These are phyloP conservation scores for Teratosphaeria epicoccoides DNA, from an alignment of 2,329 filamentous ascomycete species.

Conservation along the genomic window DNA sequence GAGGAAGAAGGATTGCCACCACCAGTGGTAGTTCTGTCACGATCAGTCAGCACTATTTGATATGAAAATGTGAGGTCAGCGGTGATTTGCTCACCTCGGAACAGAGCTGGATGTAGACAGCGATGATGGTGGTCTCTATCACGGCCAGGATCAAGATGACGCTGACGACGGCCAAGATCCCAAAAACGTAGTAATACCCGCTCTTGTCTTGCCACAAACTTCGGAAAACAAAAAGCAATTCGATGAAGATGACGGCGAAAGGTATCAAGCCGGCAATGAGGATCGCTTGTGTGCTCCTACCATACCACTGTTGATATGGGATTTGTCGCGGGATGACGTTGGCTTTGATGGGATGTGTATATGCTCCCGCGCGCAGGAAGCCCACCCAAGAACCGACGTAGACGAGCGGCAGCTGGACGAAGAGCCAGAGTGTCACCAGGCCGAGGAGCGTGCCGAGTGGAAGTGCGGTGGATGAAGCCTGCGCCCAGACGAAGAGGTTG, in stretches of 20 bases:
- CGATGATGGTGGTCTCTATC: constrained; percentile 72
- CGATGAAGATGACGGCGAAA: constrained; percentile 80
- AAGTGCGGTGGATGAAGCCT: constrained; percentile 77
- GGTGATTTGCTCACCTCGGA: constrained; percentile 47
- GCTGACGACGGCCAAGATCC: constrained; percentile 66
- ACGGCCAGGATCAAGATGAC: constrained; percentile 65
- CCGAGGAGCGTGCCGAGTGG: constrained; percentile 69
- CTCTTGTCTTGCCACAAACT: constrained; percentile 84
- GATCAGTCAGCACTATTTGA: neutral
- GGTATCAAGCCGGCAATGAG: constrained; percentile 68
- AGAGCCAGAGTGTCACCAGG: constrained; percentile 67
- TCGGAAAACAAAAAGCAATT: constrained; percentile 77
- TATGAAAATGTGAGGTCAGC: neutral
- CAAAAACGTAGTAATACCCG: constrained; percentile 86
- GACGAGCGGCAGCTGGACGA: constrained; percentile 76
- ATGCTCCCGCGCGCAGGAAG: constrained; percentile 54
- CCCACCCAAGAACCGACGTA: constrained; percentile 72
- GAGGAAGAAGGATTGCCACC: constrained; percentile 79
- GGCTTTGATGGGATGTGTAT: constrained; percentile 75
- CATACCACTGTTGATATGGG: constrained; percentile 66
- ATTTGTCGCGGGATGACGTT: constrained; percentile 61
- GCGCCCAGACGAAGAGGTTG: constrained; percentile 83
- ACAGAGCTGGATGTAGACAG: constrained; percentile 72
- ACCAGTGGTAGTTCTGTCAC: constrained; percentile 69
- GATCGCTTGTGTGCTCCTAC: constrained; percentile 50